A percentile compares a stretch with the other conserved stretches of the same genome.
Evolutionary conservation across 257 asterid species (phyloP).

Genomic region (Penstemon davidsonii): DNA sequence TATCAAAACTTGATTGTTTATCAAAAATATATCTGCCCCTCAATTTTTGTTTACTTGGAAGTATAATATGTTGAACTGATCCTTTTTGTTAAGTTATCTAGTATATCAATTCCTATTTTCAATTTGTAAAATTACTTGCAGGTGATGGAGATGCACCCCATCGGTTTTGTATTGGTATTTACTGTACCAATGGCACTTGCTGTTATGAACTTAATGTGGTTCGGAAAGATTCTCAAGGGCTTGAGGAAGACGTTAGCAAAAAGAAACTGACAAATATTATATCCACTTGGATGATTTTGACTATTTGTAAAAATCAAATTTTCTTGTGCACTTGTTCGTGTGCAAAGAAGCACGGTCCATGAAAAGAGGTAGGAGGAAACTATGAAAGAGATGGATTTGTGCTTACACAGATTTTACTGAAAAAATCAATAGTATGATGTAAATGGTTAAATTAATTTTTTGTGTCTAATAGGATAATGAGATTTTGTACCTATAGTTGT

Average conservation of each 20-base stretch:
- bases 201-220: constrained; percentile 88
- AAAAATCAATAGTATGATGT: constrained; percentile 22
- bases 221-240: constrained; percentile 87
- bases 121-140: constrained; percentile 35
- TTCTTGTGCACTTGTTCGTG: constrained; percentile 16
- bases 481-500: constrained; percentile 14
- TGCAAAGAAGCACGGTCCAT: constrained; percentile 11
- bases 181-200: constrained; percentile 67
- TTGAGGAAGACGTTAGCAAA: constrained; percentile 69
- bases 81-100: too few species aligned
- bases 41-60: too few species aligned
- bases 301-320: background rate
- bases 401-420: background rate
- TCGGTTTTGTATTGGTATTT: constrained; percentile 71
- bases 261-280: constrained; percentile 35
- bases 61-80: too few species aligned
- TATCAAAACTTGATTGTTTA: too few species aligned
- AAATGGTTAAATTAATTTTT: constrained; percentile 27
- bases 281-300: too few species aligned
- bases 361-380: background rate
- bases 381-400: constrained; percentile 4
- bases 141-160: constrained; percentile 78
- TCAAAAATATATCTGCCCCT: too few species aligned
- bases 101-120: too few species aligned
- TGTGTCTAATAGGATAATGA: constrained; percentile 20